These are phyloP conservation scores for Arthrobotrys conoides DNA, from an alignment of 2,329 filamentous ascomycete species.

Conservation along the genomic window DNA sequence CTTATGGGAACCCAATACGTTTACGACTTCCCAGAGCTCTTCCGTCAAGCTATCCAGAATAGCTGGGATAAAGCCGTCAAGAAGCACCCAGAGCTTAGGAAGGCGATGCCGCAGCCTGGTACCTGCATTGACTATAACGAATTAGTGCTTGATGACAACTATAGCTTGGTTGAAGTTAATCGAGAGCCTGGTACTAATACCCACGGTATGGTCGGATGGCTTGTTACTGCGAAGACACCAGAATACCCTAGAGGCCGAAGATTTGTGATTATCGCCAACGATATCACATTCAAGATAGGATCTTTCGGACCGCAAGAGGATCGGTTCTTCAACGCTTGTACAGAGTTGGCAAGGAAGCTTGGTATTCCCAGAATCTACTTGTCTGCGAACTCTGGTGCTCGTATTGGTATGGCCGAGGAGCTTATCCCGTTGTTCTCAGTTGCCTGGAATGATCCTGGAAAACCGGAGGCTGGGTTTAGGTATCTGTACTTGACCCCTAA, in stretches of 20 bases:
- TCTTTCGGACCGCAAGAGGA: conserved; percentile 97
- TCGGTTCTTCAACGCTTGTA: conserved; percentile 99
- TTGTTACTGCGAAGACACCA: conserved; percentile 92
- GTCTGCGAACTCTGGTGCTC: conserved; percentile 98
- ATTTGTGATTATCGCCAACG: conserved; percentile 97
- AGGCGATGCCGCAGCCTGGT: conserved; percentile 85
- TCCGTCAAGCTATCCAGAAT: conserved; percentile 97
- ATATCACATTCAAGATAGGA: conserved; percentile 99
- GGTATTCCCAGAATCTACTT: conserved; percentile 98
- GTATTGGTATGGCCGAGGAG: conserved; percentile 95
- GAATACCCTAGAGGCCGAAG: conserved; percentile 93
- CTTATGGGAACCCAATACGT: conserved; percentile 99
- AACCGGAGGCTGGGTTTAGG: conserved; percentile 91
- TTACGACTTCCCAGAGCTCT: conserved; percentile 99
- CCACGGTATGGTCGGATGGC: conserved; percentile 98
- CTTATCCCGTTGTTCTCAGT: conserved; percentile 97
- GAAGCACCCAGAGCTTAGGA: conserved; percentile 79
- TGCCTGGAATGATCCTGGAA: conserved; percentile 88
- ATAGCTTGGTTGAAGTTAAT: conserved; percentile 91
- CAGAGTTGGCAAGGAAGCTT: conserved; percentile 91
- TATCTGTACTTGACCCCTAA: conserved; percentile 94
- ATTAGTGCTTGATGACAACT: conserved; percentile 92
- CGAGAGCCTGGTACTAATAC: conserved; percentile 95
- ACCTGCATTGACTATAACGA: conserved; percentile 96
- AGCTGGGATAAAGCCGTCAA: conserved; percentile 84